Base-by-base conservation (phyloP, 2,329 filamentous ascomycete species). In the Diaporthe citrichinensis region DNA sequence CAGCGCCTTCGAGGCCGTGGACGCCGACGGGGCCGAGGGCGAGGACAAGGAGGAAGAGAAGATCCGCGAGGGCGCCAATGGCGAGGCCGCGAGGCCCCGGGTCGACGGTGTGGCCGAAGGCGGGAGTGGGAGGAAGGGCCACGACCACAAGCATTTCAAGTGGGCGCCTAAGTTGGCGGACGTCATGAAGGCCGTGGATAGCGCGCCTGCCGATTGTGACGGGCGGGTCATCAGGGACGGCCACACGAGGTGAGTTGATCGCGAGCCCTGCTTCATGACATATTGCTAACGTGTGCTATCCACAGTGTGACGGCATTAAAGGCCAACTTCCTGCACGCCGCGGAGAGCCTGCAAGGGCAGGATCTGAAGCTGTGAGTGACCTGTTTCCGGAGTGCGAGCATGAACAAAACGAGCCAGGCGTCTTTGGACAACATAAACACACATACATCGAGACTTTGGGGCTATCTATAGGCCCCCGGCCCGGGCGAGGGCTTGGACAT, bases 181-280 rank as follows among this genome's bases (percentile, higher is more conserved):
- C 84, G 95, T 98, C 3, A 95, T 95, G 84, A 91, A 94, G 82
- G 96, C 94, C 79, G 95, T 98, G n/a, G 92, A 95, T 79, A 90
- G 93, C 78, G 92, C 93, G 53, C 87, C 88, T 44, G 94, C 94
- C 5, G 95, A 95, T 4, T 97, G 95, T 81, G 97, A 99, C 84
- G 97, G 96, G 8, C 98, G 96, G 95, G 93, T 93, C 49, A 94
- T 99, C 34, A 94, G 94, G 82, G 92, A 98, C 82, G 95, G 95
- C 39, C 92, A 93, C 84, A 97, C 96, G 17, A 97, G 94, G 94
- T 95, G 85, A 80, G 87, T 85, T 79, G 71, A 28, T 12, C 7
- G 12, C 14, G 6, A 25, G 59, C 34, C 5, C 8, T n/a, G 23
- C 5, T 20, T 15, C 51, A 12, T 3, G 44, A 0, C 7, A 36